Base-by-base conservation (phyloP, 2,329 filamentous ascomycete species). In the Sporothrix protearum region DNA sequence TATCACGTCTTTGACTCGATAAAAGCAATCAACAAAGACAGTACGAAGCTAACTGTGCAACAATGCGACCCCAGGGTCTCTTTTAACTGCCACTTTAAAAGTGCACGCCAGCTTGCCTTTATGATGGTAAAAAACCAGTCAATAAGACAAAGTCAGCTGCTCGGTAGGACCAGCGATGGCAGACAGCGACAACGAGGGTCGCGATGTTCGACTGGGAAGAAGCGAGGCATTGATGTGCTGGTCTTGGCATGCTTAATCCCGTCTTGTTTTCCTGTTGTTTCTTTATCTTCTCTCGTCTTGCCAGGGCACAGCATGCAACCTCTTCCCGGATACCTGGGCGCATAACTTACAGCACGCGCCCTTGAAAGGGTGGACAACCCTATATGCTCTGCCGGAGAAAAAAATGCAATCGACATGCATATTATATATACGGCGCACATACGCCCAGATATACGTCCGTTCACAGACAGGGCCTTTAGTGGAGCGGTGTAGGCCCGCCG, bases 401-500 rank as follows among this genome's bases (percentile, higher is more conserved):
- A 57, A 36, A 57, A 33, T 57, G 53, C 36, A 64, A 19, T 19
- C 59, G 6, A 25, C 22, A 45, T 16, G 36, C 59, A 28, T 1
- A 25, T 42, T 45, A 39, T 5, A 36, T 22, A 5, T 14, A 61
- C 9, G 33, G 30, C 22, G n/a, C n/a, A 61, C 57, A 2, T 6
- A 42, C 9, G 42, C 8, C 4, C 8, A 14, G 5, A 22, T 39
- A 61, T 14, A 45, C 45, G 36, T 64, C 59, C 59, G 36, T 22
- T 3, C 33, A 63, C 33, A 42, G n/a, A n/a, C n/a, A 16, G 12
- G 4, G 2, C 14, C n/a, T 12, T 63, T 9, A 42, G 57, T 64
- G 59, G 59, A 63, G 36, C 59, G 59, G 59, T 63, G 59, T 19
- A 63, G 59, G 57, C 22, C 57, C 57, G 33, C 55, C 33, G 8